phyloP scores from a whole-genome alignment of 73 alveolate species.

The Tetrahymena elliotti region DNA sequence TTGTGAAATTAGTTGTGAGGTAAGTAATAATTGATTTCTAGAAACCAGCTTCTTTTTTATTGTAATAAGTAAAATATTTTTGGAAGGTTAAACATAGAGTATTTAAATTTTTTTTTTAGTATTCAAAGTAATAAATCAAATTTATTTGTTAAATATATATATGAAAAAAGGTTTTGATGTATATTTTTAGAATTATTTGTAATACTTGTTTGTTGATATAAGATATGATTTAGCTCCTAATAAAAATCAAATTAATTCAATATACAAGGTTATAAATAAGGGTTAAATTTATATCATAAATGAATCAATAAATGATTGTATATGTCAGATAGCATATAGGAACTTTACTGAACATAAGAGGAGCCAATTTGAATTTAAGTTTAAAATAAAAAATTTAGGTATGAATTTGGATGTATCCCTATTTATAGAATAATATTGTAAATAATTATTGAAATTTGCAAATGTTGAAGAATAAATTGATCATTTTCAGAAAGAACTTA shows the following conservation, averaged over 20 bases:
- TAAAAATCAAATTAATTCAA: background rate
- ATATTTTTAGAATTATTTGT: too few relatives aligned
- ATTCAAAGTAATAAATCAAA: too few relatives aligned
- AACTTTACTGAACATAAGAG: background rate
- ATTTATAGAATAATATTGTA: background rate
- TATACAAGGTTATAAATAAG: background rate
- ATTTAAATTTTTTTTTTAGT: too few relatives aligned
- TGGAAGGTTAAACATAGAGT: background rate
- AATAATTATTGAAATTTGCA: background rate
- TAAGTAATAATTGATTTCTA: background rate
- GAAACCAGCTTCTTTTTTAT: background rate
- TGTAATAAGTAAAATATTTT: too few relatives aligned
- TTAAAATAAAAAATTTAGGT: too few relatives aligned
- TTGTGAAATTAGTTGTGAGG: background rate
- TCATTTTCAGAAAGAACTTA: background rate
- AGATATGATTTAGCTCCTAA: background rate
- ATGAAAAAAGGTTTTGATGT: too few relatives aligned
- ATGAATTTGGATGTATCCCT: background rate
- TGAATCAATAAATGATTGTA: background rate
- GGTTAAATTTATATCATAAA: background rate
- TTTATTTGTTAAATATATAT: background rate
- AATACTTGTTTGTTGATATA: background rate
- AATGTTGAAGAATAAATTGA: background rate
- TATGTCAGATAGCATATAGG: background rate
- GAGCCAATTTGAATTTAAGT: too few relatives aligned